These are phyloP conservation scores for Diospyros lotus DNA, from an alignment of 148 eudicot genomes.

Conservation along the genomic window DNA sequence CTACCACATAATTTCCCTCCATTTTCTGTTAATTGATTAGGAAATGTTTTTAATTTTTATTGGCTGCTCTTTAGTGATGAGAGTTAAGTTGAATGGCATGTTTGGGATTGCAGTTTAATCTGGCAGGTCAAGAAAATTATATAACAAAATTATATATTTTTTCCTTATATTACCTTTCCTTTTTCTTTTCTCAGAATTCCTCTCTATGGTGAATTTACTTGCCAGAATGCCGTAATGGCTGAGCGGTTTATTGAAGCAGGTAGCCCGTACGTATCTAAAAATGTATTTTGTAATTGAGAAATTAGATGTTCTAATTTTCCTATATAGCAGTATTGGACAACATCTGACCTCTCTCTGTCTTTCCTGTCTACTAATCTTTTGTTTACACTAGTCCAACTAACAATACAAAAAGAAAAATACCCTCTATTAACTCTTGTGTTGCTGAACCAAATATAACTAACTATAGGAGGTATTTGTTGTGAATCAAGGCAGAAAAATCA, in stretches of 20 bases:
- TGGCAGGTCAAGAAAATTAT: neutral
- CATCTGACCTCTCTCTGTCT: neutral
- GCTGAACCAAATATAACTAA: neutral
- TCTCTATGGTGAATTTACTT: constrained; percentile 82
- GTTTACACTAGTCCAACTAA: neutral
- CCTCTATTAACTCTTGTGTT: neutral
- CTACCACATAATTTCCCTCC: no score
- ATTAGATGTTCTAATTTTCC: neutral
- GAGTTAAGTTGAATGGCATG: neutral
- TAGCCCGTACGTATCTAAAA: constrained; percentile 96
- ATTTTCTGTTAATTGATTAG: neutral
- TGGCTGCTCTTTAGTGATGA: neutral
- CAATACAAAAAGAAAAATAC: neutral
- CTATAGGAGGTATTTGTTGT: no score
- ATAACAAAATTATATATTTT: neutral
- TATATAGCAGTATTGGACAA: neutral
- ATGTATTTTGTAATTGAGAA: constrained; percentile 4
- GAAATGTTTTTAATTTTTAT: neutral
- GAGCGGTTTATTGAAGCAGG: constrained; percentile 99
- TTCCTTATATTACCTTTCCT: constrained; percentile 1
- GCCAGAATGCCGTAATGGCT: constrained; percentile 93
- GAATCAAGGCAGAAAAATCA: no score
- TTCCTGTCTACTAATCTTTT: neutral
- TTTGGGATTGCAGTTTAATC: neutral
- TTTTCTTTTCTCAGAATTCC: constrained; percentile 57